Evolutionary conservation across 768 basidiomycete genomes (phyloP).

Genomic region (Naganishia vaughanmartiniae): DNA sequence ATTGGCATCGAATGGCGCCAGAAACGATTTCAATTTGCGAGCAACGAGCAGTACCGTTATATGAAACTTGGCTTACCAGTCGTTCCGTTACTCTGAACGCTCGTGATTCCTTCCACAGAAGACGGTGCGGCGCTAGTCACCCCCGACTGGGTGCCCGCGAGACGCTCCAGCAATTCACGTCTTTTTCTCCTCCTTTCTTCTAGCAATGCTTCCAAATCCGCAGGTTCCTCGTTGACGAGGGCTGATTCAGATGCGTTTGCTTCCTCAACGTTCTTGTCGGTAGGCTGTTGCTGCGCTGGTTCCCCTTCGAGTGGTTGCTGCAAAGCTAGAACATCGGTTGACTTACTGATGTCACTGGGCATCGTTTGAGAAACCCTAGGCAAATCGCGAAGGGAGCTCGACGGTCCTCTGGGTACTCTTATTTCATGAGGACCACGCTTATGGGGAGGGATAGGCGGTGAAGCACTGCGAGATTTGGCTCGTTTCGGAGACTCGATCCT

Average conservation of each 20-base stretch:
- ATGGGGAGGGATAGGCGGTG: not conserved
- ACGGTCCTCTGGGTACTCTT: not conserved
- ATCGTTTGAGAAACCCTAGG: constrained; percentile 29
- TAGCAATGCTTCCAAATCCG: constrained; percentile 38
- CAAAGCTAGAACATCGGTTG: constrained; percentile 33
- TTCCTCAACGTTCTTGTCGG: not conserved
- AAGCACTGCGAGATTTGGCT: constrained; percentile 25
- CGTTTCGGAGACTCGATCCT: constrained; percentile 19
- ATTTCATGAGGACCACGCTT: not conserved
- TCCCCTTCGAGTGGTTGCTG: not conserved
- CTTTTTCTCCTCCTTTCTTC: constrained; percentile 47
- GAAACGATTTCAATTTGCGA: not conserved
- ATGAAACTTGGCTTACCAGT: constrained; percentile 2
- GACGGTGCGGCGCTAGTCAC: constrained; percentile 31
- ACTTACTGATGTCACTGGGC: constrained; percentile 30
- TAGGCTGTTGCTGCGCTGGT: not conserved
- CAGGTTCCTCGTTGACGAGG: constrained; percentile 19
- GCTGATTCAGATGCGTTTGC: not conserved
- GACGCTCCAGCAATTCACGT: constrained; percentile 50
- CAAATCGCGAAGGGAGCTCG: not conserved
- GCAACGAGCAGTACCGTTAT: not conserved
- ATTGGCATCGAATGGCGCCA: constrained; percentile 4
- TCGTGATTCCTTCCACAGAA: constrained; percentile 25
- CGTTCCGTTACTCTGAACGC: constrained; percentile 11
- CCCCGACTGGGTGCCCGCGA: constrained; percentile 41